phyloP scores from a whole-genome alignment of 2,329 filamentous ascomycete genomes.

The Thermomyces lanuginosus region DNA sequence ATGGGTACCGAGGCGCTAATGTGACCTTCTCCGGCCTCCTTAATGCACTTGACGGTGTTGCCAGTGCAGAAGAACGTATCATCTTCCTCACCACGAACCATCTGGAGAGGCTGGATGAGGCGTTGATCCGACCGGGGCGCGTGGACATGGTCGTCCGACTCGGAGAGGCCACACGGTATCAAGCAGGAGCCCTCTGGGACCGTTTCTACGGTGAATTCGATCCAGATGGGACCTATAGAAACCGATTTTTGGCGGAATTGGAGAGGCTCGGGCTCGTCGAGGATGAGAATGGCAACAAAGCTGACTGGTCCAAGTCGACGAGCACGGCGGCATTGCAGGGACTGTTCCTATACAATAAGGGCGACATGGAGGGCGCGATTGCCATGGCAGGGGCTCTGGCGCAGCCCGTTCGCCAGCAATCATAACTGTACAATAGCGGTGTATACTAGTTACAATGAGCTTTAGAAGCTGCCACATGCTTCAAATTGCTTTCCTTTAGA shows the following conservation, averaged over 20 bases:
- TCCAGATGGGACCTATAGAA: slow-evolving; percentile 41
- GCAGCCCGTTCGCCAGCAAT: slow-evolving; percentile 16
- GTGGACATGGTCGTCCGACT: slow-evolving; percentile 88
- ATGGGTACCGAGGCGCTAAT: slow-evolving; percentile 73
- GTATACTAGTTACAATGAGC: too few relatives aligned
- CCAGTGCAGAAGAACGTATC: slow-evolving; percentile 83
- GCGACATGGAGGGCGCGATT: slow-evolving; percentile 73
- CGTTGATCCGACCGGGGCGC: slow-evolving; percentile 74
- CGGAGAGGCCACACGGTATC: slow-evolving; percentile 70
- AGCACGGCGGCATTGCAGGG: slow-evolving; percentile 90
- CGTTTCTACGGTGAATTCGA: slow-evolving; percentile 85
- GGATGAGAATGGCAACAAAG: slow-evolving; percentile 33
- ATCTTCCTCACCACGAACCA: slow-evolving; percentile 93
- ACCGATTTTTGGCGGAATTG: slow-evolving; percentile 55
- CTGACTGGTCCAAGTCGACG: slow-evolving; percentile 37
- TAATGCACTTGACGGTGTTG: slow-evolving; percentile 77
- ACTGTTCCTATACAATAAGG: slow-evolving; percentile 89
- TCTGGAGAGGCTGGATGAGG: slow-evolving; percentile 73
- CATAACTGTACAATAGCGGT: neutral
- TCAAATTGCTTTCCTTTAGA: too few relatives aligned
- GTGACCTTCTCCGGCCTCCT: slow-evolving; percentile 89
- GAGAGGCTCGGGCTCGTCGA: slow-evolving; percentile 55
- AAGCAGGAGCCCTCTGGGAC: slow-evolving; percentile 80
- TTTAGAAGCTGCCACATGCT: too few relatives aligned
- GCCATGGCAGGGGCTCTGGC: slow-evolving; percentile 46